Evolutionary conservation across 1,284 basidiomycete genomes (phyloP).

Genomic region (Malassezia brasiliensis): DNA sequence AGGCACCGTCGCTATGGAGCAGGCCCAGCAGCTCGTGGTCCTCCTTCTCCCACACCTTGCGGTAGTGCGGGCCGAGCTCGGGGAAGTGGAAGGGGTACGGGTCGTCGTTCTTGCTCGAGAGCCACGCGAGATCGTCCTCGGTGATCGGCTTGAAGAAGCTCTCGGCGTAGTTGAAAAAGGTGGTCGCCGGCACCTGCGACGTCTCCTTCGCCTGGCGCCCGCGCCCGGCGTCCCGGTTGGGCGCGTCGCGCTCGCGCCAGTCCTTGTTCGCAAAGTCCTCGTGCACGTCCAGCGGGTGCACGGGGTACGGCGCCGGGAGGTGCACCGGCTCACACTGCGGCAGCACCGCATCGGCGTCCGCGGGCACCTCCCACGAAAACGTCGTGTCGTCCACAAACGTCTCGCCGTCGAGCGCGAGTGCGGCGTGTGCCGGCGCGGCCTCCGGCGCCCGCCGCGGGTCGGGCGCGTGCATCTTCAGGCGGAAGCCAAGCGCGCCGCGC

Average conservation of each 20-base stretch:
- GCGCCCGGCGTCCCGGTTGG: conserved; percentile 5
- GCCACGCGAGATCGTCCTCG: conserved; percentile 46
- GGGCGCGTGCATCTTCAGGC: not conserved
- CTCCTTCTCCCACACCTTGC: conserved; percentile 79
- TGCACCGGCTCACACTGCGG: conserved; percentile 25
- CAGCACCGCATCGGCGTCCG: conserved; percentile 15
- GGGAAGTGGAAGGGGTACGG: conserved; percentile 76
- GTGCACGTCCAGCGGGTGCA: conserved; percentile 36
- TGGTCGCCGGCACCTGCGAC: conserved; percentile 40
- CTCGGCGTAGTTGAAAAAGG: conserved; percentile 42
- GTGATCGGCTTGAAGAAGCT: conserved; percentile 46
- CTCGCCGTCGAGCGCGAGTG: not conserved
- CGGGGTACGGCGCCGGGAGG: conserved; percentile 29
- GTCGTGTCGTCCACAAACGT: conserved; percentile 11
- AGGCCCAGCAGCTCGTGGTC: conserved; percentile 52
- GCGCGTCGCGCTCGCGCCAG: conserved; percentile 36
- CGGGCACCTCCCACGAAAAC: conserved; percentile 15
- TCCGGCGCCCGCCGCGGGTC: not conserved
- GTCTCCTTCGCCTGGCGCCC: conserved; percentile 19
- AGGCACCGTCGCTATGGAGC: not conserved
- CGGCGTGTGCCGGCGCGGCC: not conserved
- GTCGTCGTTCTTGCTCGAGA: conserved; percentile 58
- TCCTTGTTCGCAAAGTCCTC: conserved; percentile 41
- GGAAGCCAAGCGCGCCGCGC: conserved; percentile 1
- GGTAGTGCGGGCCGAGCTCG: conserved; percentile 75